phyloP scores from a whole-genome alignment of 176 grass and related monocot species.

The Ananas comosus region DNA sequence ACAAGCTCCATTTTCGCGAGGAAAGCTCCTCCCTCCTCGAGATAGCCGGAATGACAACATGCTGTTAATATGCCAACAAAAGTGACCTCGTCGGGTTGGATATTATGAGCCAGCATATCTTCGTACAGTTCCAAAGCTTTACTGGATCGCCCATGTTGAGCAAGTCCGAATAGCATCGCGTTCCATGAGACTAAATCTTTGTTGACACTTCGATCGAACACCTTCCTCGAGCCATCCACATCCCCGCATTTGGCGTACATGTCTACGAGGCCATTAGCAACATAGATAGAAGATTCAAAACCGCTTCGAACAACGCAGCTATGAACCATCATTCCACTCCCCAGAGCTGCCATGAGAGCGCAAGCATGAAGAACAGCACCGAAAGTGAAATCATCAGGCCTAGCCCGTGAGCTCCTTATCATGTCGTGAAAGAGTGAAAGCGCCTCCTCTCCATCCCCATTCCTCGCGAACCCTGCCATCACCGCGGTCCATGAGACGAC shows the following conservation, averaged over 20 bases:
- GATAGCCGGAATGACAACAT: conserved; percentile 49
- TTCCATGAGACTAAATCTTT: conserved; percentile 67
- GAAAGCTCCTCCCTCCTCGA: conserved; percentile 34
- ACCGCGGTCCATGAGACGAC: conserved; percentile 51
- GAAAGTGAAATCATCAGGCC: conserved; percentile 45
- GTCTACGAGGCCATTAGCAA: conserved; percentile 55
- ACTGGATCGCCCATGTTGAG: conserved; percentile 32
- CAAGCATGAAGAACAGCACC: conserved; percentile 48
- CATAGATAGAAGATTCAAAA: conserved; percentile 35
- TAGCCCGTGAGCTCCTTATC: conserved; percentile 13
- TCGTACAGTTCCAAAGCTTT: conserved; percentile 26
- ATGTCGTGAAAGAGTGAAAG: conserved; percentile 36
- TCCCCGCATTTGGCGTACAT: conserved; percentile 66
- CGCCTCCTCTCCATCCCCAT: conserved; percentile 28
- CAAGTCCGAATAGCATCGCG: conserved; percentile 44
- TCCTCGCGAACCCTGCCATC: conserved; percentile 46
- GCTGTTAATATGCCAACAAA: conserved; percentile 42
- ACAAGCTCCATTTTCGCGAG: conserved; percentile 36
- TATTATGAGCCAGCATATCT: conserved; percentile 19
- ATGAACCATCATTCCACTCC: conserved; percentile 47
- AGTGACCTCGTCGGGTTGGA: conserved; percentile 40
- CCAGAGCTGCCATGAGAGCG: conserved; percentile 13
- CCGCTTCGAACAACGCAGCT: conserved; percentile 24
- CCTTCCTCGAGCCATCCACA: conserved; percentile 17
- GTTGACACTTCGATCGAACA: conserved; percentile 15